Evolutionary conservation across 2,329 filamentous ascomycete species (phyloP).

Genomic region (Scleromitrula shiraiana): DNA sequence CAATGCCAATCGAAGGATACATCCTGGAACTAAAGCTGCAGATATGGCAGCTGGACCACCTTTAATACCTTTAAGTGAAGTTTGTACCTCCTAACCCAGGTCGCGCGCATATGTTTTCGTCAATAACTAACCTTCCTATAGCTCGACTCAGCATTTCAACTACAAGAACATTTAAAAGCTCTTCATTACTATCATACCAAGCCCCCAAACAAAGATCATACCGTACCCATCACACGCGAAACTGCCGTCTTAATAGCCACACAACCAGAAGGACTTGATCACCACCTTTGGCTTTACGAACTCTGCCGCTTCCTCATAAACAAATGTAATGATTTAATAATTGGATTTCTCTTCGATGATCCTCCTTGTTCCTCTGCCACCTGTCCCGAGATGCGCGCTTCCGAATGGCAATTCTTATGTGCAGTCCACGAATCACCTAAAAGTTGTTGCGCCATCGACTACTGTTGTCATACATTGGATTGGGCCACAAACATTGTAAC

Average conservation of each 20-base stretch:
- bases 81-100: slow-evolving; percentile 35
- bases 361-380: slow-evolving; percentile 83
- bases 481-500: slow-evolving; percentile 95
- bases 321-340: slow-evolving; percentile 86
- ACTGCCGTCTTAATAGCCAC: slow-evolving; percentile 70
- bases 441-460: slow-evolving; percentile 96
- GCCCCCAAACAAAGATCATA: slow-evolving; percentile 46
- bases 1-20: slow-evolving; percentile 75
- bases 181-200: slow-evolving; percentile 77
- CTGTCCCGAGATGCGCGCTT: slow-evolving; percentile 96
- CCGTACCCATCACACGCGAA: slow-evolving; percentile 64
- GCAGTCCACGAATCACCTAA: slow-evolving; percentile 96
- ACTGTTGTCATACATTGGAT: slow-evolving; percentile 97
- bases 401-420: slow-evolving; percentile 98
- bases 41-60: slow-evolving; percentile 93
- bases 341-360: slow-evolving; percentile 84
- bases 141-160: slow-evolving; percentile 95
- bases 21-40: slow-evolving; percentile 81
- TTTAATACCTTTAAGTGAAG: slow-evolving; percentile 75
- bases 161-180: slow-evolving; percentile 93
- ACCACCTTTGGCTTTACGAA: slow-evolving; percentile 93
- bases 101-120: slow-evolving; percentile 6
- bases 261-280: slow-evolving; percentile 74
- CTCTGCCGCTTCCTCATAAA: slow-evolving; percentile 92
- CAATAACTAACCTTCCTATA: slow-evolving; percentile 33